These are phyloP conservation scores for Lanmaoa rubissima DNA, from an alignment of 768 basidiomycete genomes.

Conservation along the genomic window DNA sequence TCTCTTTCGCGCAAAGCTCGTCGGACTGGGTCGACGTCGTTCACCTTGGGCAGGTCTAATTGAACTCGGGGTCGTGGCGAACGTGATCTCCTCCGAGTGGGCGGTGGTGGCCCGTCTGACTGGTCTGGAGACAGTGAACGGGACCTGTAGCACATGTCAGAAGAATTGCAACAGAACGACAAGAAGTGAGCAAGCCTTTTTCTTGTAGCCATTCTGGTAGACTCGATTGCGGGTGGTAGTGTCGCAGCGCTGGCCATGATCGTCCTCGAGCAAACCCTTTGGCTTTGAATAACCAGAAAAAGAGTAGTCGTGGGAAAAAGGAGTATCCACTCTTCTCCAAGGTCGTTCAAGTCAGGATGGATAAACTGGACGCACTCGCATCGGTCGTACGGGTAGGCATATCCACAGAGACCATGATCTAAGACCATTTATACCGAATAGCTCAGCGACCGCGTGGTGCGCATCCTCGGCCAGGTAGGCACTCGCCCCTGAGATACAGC, in stretches of 20 bases:
- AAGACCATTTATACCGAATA: conserved; percentile 25
- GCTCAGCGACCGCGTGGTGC: conserved; percentile 66
- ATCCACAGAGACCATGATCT: background rate
- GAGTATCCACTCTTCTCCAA: background rate
- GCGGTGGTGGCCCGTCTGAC: conserved; percentile 37
- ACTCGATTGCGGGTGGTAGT: conserved; percentile 19
- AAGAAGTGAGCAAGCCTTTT: conserved; percentile 33
- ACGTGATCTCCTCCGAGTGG: conserved; percentile 41
- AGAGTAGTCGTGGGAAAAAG: conserved; percentile 14
- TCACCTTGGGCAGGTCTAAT: conserved; percentile 48
- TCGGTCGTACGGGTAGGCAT: conserved; percentile 51
- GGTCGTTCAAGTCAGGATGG: conserved; percentile 36
- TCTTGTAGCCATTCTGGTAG: conserved; percentile 42
- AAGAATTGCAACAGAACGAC: background rate
- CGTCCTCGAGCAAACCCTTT: background rate
- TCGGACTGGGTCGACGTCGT: conserved; percentile 76
- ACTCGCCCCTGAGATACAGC: background rate
- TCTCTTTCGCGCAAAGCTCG: conserved; percentile 77
- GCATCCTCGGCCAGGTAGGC: conserved; percentile 75
- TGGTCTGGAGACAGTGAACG: conserved; percentile 43
- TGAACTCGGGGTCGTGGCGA: conserved; percentile 35
- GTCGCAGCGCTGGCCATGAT: conserved; percentile 40
- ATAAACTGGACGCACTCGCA: conserved; percentile 49
- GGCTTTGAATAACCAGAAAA: background rate
- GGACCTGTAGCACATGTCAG: conserved; percentile 38